A percentile compares a stretch with the other conserved stretches of the same genome.
Evolutionary conservation across 2,329 filamentous ascomycete species (phyloP).

Genomic region (Colletotrichum siamense): DNA sequence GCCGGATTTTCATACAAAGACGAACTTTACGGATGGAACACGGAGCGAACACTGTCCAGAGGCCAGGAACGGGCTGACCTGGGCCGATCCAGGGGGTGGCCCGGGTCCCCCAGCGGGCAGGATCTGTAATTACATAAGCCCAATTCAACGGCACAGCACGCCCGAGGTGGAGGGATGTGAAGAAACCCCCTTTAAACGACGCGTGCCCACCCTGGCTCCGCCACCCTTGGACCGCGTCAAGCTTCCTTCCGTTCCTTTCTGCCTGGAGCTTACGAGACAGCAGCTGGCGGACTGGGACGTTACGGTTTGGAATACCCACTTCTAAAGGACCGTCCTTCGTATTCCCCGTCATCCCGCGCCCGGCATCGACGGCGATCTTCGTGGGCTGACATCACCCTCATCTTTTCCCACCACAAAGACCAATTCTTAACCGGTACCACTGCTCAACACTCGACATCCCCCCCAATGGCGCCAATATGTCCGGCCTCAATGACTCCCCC

Average conservation of each 20-base stretch:
- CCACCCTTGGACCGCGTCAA: conserved; percentile 20
- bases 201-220: not conserved
- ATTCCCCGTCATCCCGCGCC: not conserved
- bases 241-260: not conserved
- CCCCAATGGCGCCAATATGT: conserved; percentile 39
- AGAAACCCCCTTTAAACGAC: not conserved
- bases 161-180: not conserved
- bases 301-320: not conserved
- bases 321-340: not conserved
- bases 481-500: conserved; percentile 43
- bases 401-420: not conserved
- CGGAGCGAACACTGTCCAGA: not conserved
- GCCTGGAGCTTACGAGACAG: not conserved
- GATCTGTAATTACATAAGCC: not conserved
- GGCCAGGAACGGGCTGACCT: not conserved
- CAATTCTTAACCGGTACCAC: not conserved
- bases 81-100: not conserved
- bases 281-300: not conserved
- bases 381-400: not conserved
- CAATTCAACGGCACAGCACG: not conserved
- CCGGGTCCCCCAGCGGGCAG: not conserved
- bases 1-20: not conserved
- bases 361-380: not conserved
- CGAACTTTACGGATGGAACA: not conserved
- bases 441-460: not conserved